Evolutionary conservation across 148 eudicot species (phyloP).

Genomic region (Rheum nobile): DNA sequence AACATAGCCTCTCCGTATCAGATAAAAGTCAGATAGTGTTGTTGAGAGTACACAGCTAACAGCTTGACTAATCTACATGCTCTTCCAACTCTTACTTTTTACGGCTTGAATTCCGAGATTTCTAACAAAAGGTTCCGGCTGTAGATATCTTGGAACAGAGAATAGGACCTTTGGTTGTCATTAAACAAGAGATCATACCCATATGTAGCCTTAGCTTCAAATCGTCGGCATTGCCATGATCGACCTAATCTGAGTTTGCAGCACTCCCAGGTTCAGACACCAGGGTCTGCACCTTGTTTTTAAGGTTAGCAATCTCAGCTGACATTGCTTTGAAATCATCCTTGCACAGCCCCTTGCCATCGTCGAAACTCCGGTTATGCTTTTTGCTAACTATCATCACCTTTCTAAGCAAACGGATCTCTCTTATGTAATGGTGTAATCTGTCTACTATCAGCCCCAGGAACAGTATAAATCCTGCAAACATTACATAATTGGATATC

Average conservation of each 20-base stretch:
- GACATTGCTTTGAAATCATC: constrained; percentile 19
- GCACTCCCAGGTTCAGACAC: constrained; percentile 15
- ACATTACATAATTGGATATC: background rate
- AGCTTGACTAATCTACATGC: constrained; percentile 11
- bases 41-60: background rate
- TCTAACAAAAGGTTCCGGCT: constrained; percentile 12
- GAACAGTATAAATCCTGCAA: constrained; percentile 36
- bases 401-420: constrained; percentile 29
- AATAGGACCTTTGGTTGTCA: constrained; percentile 24
- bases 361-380: constrained; percentile 22
- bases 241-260: constrained; percentile 15
- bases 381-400: constrained; percentile 26
- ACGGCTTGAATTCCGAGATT: constrained; percentile 17
- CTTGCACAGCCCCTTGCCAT: constrained; percentile 11
- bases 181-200: constrained; percentile 22
- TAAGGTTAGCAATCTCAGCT: constrained; percentile 18
- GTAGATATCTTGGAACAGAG: constrained; percentile 18
- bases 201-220: constrained; percentile 18
- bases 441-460: constrained; percentile 34
- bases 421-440: constrained; percentile 40
- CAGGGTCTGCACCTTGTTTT: constrained; percentile 18
- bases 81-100: too few relatives aligned
- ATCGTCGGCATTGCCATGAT: constrained; percentile 15
- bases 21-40: background rate
- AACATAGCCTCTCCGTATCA: background rate